Evolutionary conservation across 352 stramenopile genomes (phyloP).

Genomic region (Pseudoperonospora humuli): DNA sequence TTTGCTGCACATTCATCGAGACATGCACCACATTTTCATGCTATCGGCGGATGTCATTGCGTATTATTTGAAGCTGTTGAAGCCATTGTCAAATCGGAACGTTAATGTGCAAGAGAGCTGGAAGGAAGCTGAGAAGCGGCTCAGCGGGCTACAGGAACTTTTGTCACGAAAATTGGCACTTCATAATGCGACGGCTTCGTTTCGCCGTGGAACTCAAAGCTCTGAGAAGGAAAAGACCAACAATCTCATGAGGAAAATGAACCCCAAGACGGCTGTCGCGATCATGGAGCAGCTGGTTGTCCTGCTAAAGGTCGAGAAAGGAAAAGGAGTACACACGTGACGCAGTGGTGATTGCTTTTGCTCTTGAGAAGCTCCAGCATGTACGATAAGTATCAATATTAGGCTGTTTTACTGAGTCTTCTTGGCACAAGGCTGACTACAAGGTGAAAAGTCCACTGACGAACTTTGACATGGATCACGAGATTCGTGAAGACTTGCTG

Average conservation of each 20-base stretch:
- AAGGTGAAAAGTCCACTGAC: no score
- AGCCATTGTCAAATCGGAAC: conserved; percentile 16
- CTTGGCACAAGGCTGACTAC: no score
- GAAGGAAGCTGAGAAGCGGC: conserved; percentile 45
- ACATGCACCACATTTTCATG: conserved; percentile 80
- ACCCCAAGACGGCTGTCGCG: conserved; percentile 50
- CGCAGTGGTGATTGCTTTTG: no score
- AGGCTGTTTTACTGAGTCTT: no score
- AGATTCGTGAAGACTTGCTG: no score
- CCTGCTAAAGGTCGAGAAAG: conserved; percentile 25
- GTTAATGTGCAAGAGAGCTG: conserved; percentile 27
- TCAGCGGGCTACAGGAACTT: conserved; percentile 42
- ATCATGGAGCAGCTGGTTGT: conserved; percentile 46
- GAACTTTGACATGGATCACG: no score
- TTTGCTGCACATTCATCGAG: conserved; percentile 91
- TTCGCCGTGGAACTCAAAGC: conserved; percentile 14
- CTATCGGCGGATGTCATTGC: conserved; percentile 52
- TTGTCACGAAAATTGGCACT: conserved; percentile 53
- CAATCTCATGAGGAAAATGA: conserved; percentile 59
- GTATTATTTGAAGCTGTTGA: conserved; percentile 44
- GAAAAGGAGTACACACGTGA: neutral
- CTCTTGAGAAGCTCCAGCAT: no score
- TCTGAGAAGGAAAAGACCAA: conserved; percentile 21
- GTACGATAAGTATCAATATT: no score
- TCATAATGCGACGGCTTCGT: conserved; percentile 35